Evolutionary conservation across 1,284 basidiomycete species (phyloP).

Genomic region (Inonotus obliquus): DNA sequence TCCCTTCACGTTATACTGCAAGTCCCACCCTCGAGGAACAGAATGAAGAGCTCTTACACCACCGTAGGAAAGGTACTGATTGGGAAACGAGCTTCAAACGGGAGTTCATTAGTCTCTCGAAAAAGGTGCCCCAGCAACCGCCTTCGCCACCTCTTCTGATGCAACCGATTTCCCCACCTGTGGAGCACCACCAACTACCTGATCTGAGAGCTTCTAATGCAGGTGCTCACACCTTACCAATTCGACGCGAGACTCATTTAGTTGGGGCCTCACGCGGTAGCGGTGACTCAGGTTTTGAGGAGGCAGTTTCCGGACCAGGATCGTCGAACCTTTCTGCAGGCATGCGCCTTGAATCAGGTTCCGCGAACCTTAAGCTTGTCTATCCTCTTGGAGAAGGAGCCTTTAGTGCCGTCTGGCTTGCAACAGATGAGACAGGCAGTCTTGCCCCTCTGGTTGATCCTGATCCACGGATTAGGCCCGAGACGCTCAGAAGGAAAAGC

Average conservation of each 20-base stretch:
- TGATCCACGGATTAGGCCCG: neutral
- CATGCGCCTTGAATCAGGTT: slow-evolving; percentile 21
- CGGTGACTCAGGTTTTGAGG: slow-evolving; percentile 12
- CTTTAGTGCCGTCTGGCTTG: slow-evolving; percentile 77
- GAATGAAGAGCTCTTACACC: neutral
- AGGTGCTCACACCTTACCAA: slow-evolving; percentile 1
- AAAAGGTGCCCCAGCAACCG: neutral
- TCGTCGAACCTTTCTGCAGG: neutral
- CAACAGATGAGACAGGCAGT: slow-evolving; percentile 41
- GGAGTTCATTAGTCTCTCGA: slow-evolving; percentile 10
- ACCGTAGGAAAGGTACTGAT: slow-evolving; percentile 6
- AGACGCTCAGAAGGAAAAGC: slow-evolving; percentile 17
- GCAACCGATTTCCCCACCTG: neutral
- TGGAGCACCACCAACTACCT: neutral
- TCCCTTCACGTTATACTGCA: slow-evolving; percentile 19
- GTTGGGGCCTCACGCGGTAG: slow-evolving; percentile 3
- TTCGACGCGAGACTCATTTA: slow-evolving; percentile 14
- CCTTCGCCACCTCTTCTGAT: slow-evolving; percentile 3
- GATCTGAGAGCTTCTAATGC: neutral
- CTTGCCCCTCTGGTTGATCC: slow-evolving; percentile 33
- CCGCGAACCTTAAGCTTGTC: slow-evolving; percentile 35
- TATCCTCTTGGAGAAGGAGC: slow-evolving; percentile 66
- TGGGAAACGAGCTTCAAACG: slow-evolving; percentile 19
- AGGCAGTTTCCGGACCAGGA: slow-evolving; percentile 23
- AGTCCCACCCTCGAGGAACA: slow-evolving; percentile 1